phyloP scores from a whole-genome alignment of 495 filamentous ascomycete genomes.

The Talaromyces adpressus region DNA sequence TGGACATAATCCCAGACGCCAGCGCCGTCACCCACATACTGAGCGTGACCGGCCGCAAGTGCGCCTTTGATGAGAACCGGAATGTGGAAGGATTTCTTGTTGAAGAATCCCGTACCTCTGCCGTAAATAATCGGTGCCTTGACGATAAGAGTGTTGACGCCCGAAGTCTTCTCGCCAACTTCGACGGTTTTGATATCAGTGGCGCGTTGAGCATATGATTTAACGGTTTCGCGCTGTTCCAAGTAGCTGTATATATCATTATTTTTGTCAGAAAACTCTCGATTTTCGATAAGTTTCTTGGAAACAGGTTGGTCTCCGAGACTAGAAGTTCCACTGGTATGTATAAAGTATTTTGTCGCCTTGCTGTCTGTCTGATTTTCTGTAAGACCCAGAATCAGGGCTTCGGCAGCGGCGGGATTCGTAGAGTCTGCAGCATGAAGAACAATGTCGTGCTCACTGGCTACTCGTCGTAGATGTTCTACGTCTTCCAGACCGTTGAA shows the following conservation, averaged over 20 bases:
- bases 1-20: not conserved
- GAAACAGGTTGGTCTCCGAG: not conserved
- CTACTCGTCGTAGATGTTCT: not conserved
- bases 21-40: not conserved
- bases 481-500: not conserved
- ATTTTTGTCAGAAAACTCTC: not conserved
- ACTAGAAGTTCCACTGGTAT: not conserved
- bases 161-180: not conserved
- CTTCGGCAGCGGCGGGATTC: not conserved
- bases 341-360: not conserved
- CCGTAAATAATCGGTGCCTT: not conserved
- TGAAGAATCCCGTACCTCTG: not conserved
- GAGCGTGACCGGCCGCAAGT: not conserved
- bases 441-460: not conserved
- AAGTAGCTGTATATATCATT: not conserved
- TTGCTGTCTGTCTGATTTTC: not conserved
- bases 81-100: not conserved
- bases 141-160: not conserved
- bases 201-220: constrained; percentile 1
- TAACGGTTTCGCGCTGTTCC: not conserved
- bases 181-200: not conserved
- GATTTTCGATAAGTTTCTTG: not conserved
- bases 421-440: constrained; percentile 3
- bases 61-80: not conserved
- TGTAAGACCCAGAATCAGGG: not conserved